Base-by-base conservation (phyloP, 2,329 filamentous ascomycete species). In the Cryoendolithus antarcticus region DNA sequence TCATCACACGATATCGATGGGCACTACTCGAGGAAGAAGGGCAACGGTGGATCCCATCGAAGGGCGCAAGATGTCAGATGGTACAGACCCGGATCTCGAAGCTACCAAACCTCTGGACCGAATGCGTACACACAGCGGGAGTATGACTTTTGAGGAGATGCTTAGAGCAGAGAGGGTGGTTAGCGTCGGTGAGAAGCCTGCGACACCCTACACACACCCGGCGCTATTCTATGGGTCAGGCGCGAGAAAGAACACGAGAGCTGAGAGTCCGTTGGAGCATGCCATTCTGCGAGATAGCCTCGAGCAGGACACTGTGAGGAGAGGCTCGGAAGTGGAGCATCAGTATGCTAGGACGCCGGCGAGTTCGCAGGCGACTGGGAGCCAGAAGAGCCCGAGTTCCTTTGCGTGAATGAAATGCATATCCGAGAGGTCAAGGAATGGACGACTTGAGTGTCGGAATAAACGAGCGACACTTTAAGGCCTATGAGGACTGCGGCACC, bases 71-170 rank as follows among this genome's bases (percentile, higher is more conserved):
- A 27, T 27, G 24, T 27, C 24, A 27, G 24, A 27, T 8, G 24
- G 24, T 4, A 27, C 24, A 2, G 24, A 27, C 24, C 24, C 4
- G 4, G 24, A 27, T 27, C 24, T 27, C 24, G 24, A 27, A 8
- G 24, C 4, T 4, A 27, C 24, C 4, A 27, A 27, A 6, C 31
- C 31, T 10, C 13, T 11, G 4, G 28, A 11, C 9, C 13, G 12
- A 5, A 19, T 11, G 12, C 21, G 28, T 6, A 19, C 13, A 13
- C 28, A 7, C 10, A 15, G 12, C 34, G 34, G 15, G 8, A 35
- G 12, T 6, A 38, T 49, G 43, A 45, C 45, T 6, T 32, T 43
- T 6, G 39, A 41, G 21, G 47, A 49, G 33, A 47, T 49, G 27
- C 37, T 49, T 10, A 36, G 43, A 12, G 45, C 42, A 19, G 39